These are phyloP conservation scores for Pichia californica DNA, from an alignment of 805 yeast genomes.

Conservation along the genomic window DNA sequence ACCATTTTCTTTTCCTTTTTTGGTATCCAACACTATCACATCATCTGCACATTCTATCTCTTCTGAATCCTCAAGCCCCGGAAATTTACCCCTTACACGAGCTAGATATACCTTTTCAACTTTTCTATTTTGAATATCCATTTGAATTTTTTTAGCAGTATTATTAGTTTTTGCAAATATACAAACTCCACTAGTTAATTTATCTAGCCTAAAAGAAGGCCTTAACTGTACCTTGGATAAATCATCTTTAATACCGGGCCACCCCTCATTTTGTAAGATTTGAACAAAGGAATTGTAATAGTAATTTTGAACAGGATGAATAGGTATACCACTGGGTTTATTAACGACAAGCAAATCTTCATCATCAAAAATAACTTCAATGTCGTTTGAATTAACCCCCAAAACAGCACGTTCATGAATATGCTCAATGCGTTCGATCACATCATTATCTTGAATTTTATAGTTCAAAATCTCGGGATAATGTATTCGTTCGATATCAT, in stretches of 20 bases:
- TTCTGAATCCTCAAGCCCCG: slow-evolving; percentile 12
- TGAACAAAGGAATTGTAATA: slow-evolving; percentile 41
- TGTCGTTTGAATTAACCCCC: not conserved
- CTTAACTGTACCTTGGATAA: slow-evolving; percentile 8
- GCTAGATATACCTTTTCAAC: slow-evolving; percentile 42
- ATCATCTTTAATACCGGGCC: not conserved
- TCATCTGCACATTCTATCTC: slow-evolving; percentile 33
- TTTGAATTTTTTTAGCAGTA: slow-evolving; percentile 30
- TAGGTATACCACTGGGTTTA: slow-evolving; percentile 49
- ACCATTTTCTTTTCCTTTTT: slow-evolving; percentile 23
- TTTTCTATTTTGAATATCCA: slow-evolving; percentile 26
- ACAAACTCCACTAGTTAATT: slow-evolving; percentile 47
- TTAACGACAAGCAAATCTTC: slow-evolving; percentile 35
- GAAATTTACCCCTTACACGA: slow-evolving; percentile 37
- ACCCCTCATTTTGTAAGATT: slow-evolving; percentile 32
- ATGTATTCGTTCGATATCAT: not conserved
- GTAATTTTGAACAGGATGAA: slow-evolving; percentile 47
- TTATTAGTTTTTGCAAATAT: slow-evolving; percentile 36
- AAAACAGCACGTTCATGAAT: slow-evolving; percentile 25
- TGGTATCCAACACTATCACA: slow-evolving; percentile 26
- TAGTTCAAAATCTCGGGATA: slow-evolving; percentile 18
- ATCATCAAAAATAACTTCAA: slow-evolving; percentile 19
- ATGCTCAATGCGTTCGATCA: slow-evolving; percentile 22
- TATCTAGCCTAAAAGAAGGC: slow-evolving; percentile 48
- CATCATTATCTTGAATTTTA: slow-evolving; percentile 23